Evolutionary conservation across 768 basidiomycete genomes (phyloP).

Genomic region (Pulveroboletus sp.): DNA sequence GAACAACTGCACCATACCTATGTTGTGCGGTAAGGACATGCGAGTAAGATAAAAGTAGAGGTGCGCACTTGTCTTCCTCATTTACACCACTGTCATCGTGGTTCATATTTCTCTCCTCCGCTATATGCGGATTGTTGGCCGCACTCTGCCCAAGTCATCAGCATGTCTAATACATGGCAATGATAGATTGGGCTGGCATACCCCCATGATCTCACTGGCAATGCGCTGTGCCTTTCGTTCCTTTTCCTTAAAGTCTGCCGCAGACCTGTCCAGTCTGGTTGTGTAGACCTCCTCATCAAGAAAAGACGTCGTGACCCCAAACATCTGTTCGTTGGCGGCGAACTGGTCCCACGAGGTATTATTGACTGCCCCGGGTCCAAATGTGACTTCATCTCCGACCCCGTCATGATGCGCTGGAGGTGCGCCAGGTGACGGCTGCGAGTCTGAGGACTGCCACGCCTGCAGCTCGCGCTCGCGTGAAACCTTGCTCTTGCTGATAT

Average conservation of each 20-base stretch:
- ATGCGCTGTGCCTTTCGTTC: slow-evolving; percentile 85
- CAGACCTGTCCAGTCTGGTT: slow-evolving; percentile 83
- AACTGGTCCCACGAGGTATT: slow-evolving; percentile 85
- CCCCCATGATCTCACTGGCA: slow-evolving; percentile 88
- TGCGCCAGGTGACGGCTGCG: slow-evolving; percentile 30
- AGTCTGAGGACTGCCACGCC: slow-evolving; percentile 60
- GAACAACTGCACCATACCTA: slow-evolving; percentile 92
- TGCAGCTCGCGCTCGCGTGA: slow-evolving; percentile 76
- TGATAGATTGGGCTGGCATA: slow-evolving; percentile 36
- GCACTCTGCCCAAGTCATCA: slow-evolving; percentile 41
- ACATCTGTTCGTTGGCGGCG: slow-evolving; percentile 86
- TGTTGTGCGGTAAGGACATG: slow-evolving; percentile 18
- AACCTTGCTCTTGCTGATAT: slow-evolving; percentile 60
- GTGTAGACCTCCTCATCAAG: slow-evolving; percentile 90
- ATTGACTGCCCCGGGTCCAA: slow-evolving; percentile 49
- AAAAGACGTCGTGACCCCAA: slow-evolving; percentile 88
- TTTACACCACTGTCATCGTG: slow-evolving; percentile 74
- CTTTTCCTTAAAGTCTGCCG: slow-evolving; percentile 82
- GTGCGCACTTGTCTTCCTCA: slow-evolving; percentile 92
- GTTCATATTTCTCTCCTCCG: slow-evolving; percentile 75
- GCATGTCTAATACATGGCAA: slow-evolving; percentile 5
- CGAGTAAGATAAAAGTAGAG: slow-evolving; percentile 8
- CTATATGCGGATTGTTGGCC: slow-evolving; percentile 78
- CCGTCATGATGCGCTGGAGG: slow-evolving; percentile 26
- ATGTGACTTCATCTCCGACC: slow-evolving; percentile 65